These are phyloP conservation scores for Venturia asperata DNA, from an alignment of 2,329 filamentous ascomycete genomes.

Conservation along the genomic window DNA sequence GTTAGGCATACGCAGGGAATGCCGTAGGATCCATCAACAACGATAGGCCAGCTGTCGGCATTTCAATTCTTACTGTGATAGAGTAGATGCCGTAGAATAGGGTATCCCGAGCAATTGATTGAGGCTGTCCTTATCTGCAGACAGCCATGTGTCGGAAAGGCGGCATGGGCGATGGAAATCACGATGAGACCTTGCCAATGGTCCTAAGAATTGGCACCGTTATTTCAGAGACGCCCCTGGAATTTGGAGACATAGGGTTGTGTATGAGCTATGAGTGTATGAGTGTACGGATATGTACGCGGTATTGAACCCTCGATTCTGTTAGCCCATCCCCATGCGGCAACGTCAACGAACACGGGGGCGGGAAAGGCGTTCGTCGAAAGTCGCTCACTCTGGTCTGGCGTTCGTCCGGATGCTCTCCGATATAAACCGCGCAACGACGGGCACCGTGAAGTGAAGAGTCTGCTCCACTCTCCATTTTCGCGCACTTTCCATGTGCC, in stretches of 20 bases:
- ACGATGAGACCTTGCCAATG: conserved; percentile 14
- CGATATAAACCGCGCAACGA: background rate
- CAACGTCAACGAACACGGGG: background rate
- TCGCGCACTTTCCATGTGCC: background rate
- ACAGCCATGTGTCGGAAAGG: background rate
- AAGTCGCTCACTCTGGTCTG: no score
- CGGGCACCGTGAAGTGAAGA: background rate
- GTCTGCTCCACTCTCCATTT: background rate
- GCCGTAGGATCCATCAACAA: background rate
- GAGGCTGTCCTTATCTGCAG: conserved; percentile 4
- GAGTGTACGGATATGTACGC: no score
- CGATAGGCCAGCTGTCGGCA: conserved; percentile 5
- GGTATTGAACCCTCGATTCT: background rate
- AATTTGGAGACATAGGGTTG: background rate
- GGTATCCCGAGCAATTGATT: conserved; percentile 1
- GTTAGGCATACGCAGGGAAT: background rate
- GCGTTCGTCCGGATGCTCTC: background rate
- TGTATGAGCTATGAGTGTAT: no score
- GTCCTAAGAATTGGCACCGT: conserved; percentile 15
- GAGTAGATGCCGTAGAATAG: background rate
- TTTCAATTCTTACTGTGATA: background rate
- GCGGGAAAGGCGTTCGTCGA: background rate
- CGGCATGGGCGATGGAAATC: conserved; percentile 2
- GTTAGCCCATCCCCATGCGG: background rate
- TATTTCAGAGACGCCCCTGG: background rate